Evolutionary conservation across 768 basidiomycete species (phyloP).

Genomic region (Termitomyces sp.): DNA sequence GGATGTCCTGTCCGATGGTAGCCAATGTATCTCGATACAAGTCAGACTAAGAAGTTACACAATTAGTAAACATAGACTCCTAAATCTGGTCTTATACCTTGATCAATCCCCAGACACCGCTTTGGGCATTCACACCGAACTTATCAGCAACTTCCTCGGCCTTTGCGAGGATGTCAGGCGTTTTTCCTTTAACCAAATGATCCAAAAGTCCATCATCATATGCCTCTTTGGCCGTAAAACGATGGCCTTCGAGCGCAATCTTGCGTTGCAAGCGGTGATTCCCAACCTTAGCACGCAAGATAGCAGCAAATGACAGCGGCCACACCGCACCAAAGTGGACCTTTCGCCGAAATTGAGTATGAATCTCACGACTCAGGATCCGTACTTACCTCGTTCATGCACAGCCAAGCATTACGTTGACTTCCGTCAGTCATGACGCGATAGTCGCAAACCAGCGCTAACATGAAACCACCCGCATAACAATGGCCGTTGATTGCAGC

Average conservation of each 20-base stretch:
- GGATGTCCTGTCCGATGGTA: constrained; percentile 31
- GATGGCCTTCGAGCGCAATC: constrained; percentile 74
- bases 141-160: constrained; percentile 58
- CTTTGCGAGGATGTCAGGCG: constrained; percentile 52
- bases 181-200: constrained; percentile 56
- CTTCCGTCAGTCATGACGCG: constrained; percentile 83
- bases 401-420: constrained; percentile 75
- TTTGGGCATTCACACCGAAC: constrained; percentile 43
- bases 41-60: constrained; percentile 34
- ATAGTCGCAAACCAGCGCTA: constrained; percentile 82
- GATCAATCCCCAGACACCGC: constrained; percentile 69
- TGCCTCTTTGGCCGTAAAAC: constrained; percentile 72
- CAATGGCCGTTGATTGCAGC: constrained; percentile 83
- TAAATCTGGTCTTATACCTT: constrained; percentile 36
- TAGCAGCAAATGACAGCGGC: constrained; percentile 64
- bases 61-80: not conserved
- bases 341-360: constrained; percentile 25
- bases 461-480: constrained; percentile 79
- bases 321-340: constrained; percentile 80
- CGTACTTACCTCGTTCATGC: constrained; percentile 81
- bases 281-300: constrained; percentile 62
- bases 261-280: constrained; percentile 57
- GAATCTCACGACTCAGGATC: not conserved
- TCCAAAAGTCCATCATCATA: constrained; percentile 65
- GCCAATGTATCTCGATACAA: constrained; percentile 53